These are phyloP conservation scores for Aspergillus quadrilineatus DNA, from an alignment of 2,329 filamentous ascomycete genomes.

Conservation along the genomic window DNA sequence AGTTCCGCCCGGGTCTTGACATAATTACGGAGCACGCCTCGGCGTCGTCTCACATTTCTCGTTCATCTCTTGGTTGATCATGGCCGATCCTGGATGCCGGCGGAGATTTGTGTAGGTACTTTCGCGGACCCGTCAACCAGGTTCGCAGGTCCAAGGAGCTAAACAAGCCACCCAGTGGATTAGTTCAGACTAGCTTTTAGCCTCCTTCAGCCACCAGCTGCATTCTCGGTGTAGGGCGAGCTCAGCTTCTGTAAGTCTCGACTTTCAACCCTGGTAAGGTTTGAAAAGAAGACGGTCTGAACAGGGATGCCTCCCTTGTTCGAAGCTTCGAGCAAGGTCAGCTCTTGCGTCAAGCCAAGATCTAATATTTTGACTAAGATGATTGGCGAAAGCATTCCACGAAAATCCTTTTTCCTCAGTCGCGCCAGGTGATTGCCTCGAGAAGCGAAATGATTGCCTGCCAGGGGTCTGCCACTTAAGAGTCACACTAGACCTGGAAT, in stretches of 20 bases:
- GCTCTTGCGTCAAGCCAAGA: not conserved
- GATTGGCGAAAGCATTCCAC: not conserved
- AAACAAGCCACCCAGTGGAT: constrained; percentile 2
- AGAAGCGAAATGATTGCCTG: constrained; percentile 6
- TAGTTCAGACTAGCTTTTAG: constrained; percentile 7
- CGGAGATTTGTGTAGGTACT: constrained; percentile 20
- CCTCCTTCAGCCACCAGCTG: constrained; percentile 12
- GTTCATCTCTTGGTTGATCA: constrained; percentile 11
- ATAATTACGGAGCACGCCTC: not conserved
- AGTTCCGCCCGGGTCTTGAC: not conserved
- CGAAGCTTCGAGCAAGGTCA: constrained; percentile 1
- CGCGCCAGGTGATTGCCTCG: not conserved
- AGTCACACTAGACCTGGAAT: constrained; percentile 2
- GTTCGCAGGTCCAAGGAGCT: constrained; percentile 11
- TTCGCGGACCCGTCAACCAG: constrained; percentile 23
- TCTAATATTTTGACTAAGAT: not conserved
- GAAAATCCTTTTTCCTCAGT: not conserved
- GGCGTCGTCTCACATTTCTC: not conserved
- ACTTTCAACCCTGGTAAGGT: constrained; percentile 1
- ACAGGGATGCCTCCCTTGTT: constrained; percentile 4
- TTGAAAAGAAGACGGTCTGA: not conserved
- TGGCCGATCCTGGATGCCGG: constrained; percentile 15
- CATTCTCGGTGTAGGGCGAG: constrained; percentile 1
- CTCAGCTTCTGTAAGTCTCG: not conserved
- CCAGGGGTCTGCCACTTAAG: constrained; percentile 10